These are phyloP conservation scores for Trifolium subterraneum DNA, from an alignment of 306 rosid species.

Conservation along the genomic window DNA sequence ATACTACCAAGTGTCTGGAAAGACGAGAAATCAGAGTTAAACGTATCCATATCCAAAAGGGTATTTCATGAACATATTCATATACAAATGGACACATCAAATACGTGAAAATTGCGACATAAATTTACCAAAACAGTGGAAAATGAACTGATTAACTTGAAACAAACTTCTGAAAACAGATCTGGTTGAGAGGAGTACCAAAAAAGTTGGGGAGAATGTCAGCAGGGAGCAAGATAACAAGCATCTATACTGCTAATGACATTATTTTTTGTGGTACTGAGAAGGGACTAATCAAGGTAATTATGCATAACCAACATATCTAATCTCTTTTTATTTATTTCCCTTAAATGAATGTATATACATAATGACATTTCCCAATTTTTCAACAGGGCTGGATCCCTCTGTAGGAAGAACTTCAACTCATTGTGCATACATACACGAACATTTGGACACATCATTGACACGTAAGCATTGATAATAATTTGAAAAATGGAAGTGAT, in stretches of 20 bases:
- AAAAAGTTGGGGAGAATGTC: conserved; percentile 76
- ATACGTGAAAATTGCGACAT: no score
- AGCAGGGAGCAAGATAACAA: conserved; percentile 82
- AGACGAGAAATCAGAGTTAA: no score
- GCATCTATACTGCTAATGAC: conserved; percentile 73
- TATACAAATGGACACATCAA: background rate
- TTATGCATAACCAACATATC: conserved; percentile 7
- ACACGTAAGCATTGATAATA: background rate
- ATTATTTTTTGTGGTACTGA: conserved; percentile 79
- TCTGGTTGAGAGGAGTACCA: conserved; percentile 72
- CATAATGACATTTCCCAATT: conserved; percentile 19
- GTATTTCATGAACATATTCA: no score
- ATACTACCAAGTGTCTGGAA: no score
- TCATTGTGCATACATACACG: conserved; percentile 1
- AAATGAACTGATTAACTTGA: conserved; percentile 38
- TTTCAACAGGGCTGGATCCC: conserved; percentile 83
- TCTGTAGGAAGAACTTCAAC: conserved; percentile 54
- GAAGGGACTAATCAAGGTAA: conserved; percentile 70
- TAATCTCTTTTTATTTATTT: background rate
- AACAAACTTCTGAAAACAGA: conserved; percentile 49
- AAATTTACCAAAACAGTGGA: no score
- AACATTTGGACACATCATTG: background rate
- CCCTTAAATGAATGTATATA: background rate
- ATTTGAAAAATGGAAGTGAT: background rate
- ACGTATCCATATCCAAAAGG: no score